phyloP scores from a whole-genome alignment of 2,329 filamentous ascomycete genomes.

The Cladophialophora exuberans region DNA sequence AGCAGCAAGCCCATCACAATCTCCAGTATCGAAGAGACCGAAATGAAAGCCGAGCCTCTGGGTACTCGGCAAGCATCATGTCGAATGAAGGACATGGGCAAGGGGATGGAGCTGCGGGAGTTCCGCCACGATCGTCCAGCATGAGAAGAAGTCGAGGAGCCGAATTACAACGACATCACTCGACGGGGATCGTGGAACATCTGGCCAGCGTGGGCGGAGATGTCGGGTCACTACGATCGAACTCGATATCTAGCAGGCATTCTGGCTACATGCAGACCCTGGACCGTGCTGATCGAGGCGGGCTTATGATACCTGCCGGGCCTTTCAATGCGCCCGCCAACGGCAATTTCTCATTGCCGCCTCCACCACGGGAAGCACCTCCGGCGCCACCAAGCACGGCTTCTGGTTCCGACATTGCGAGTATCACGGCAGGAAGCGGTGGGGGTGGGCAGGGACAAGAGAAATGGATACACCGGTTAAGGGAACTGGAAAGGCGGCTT shows the following conservation, averaged over 20 bases:
- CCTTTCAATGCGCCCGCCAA: conserved; percentile 30
- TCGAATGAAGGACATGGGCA: conserved; percentile 25
- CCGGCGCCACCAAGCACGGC: conserved; percentile 28
- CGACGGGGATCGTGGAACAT: conserved; percentile 54
- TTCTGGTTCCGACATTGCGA: conserved; percentile 28
- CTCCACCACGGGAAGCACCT: conserved; percentile 29
- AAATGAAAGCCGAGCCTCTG: conserved; percentile 30
- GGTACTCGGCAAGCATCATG: conserved; percentile 25
- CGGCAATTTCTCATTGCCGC: conserved; percentile 30
- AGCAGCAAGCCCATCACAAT: conserved; percentile 31
- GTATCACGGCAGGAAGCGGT: conserved; percentile 19
- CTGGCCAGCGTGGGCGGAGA: conserved; percentile 32
- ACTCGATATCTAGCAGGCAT: conserved; percentile 30
- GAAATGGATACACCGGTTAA: conserved; percentile 81
- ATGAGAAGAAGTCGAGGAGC: conserved; percentile 37
- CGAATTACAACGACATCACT: conserved; percentile 51
- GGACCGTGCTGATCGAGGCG: conserved; percentile 24
- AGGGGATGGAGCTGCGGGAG: conserved; percentile 28
- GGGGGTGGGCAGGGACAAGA: conserved; percentile 59
- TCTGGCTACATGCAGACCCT: conserved; percentile 15
- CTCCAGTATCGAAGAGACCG: conserved; percentile 27
- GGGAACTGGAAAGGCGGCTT: conserved; percentile 84
- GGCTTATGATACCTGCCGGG: conserved; percentile 30
- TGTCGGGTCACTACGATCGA: conserved; percentile 33
- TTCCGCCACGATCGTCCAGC: conserved; percentile 32